Evolutionary conservation across 2,329 filamentous ascomycete genomes (phyloP).

Genomic region (Paecilomyces dactylethromorphus): DNA sequence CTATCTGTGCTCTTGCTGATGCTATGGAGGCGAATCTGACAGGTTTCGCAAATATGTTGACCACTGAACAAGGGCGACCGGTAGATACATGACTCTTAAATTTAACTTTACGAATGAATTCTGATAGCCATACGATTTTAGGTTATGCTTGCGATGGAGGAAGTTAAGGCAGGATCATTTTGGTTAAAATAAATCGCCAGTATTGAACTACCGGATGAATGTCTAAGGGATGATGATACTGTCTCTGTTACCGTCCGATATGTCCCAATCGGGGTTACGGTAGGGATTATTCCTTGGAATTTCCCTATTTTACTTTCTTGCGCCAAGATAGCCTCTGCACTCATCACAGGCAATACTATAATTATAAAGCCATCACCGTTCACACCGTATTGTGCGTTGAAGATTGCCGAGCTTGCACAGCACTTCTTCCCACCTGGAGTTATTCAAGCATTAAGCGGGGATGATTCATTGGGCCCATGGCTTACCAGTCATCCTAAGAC

Average conservation of each 20-base stretch:
- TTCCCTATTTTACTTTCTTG: constrained; percentile 38
- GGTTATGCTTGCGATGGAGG: background rate
- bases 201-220: constrained; percentile 33
- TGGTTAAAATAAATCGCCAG: background rate
- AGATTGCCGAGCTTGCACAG: constrained; percentile 54
- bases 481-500: constrained; percentile 55
- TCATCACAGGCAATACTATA: constrained; percentile 51
- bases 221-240: constrained; percentile 43
- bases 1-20: background rate
- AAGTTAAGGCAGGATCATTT: background rate
- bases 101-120: background rate
- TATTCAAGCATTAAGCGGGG: constrained; percentile 55
- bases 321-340: constrained; percentile 50
- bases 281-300: constrained; percentile 57
- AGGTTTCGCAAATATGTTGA: background rate
- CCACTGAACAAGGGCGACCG: background rate
- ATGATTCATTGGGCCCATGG: constrained; percentile 54
- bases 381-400: constrained; percentile 40
- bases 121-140: background rate
- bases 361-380: constrained; percentile 50
- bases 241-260: constrained; percentile 26
- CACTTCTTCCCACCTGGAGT: constrained; percentile 57
- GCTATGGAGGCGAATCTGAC: background rate
- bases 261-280: constrained; percentile 36
- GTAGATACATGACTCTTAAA: background rate